phyloP scores from a whole-genome alignment of 139 green algal species.

The Chlorella ohadii region DNA sequence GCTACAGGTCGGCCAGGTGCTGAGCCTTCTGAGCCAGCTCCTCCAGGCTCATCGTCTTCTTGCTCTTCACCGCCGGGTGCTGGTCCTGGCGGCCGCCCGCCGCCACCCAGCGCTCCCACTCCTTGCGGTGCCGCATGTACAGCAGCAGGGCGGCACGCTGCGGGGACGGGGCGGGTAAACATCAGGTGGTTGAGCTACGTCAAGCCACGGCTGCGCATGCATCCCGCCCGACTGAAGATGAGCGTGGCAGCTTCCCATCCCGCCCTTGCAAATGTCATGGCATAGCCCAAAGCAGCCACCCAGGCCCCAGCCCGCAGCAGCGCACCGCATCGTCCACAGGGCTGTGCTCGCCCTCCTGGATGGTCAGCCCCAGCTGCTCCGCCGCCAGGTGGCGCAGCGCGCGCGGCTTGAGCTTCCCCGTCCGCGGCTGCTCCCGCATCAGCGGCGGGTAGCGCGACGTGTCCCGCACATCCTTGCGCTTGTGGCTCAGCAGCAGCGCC shows the following conservation, averaged over 20 bases:
- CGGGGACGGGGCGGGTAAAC: no score
- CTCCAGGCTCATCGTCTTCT: neutral
- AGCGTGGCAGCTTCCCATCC: no score
- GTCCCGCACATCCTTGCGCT: constrained; percentile 77
- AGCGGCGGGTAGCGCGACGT: constrained; percentile 75
- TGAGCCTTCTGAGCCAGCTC: constrained; percentile 6
- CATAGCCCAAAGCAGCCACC: no score
- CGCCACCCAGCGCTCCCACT: constrained; percentile 26
- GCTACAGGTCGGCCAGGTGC: constrained; percentile 8
- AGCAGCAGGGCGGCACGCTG: constrained; percentile 59
- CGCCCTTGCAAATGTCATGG: no score
- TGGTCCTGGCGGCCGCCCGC: neutral
- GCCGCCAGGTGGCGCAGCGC: constrained; percentile 60
- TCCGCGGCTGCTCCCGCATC: constrained; percentile 59
- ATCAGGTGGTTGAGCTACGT: no score
- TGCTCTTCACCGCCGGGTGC: neutral
- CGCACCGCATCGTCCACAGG: constrained; percentile 7
- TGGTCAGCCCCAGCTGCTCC: constrained; percentile 72
- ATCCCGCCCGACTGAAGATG: no score
- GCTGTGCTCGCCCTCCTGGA: constrained; percentile 74
- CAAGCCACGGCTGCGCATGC: no score
- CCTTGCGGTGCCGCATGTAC: constrained; percentile 66
- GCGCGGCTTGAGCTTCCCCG: constrained; percentile 48
- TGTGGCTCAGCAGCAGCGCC: constrained; percentile 84
- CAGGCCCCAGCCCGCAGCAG: no score